These are phyloP conservation scores for Hypoxylon fuscum DNA, from an alignment of 495 filamentous ascomycete species.

Conservation along the genomic window DNA sequence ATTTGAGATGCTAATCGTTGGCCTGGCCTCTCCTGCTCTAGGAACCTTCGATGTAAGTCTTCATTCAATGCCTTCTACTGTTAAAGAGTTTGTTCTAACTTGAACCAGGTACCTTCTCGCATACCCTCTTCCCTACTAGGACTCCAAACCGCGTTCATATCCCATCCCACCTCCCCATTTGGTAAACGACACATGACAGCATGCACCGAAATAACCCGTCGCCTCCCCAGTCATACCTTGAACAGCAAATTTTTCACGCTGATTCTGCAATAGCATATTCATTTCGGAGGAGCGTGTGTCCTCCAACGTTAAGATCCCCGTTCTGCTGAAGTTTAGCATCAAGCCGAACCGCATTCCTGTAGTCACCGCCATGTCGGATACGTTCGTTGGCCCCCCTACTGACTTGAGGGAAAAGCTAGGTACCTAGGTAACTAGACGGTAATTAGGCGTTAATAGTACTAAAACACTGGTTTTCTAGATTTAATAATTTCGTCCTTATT, in stretches of 20 bases:
- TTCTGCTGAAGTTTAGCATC: constrained; percentile 18
- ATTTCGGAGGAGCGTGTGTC: constrained; percentile 23
- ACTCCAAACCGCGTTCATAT: constrained; percentile 2
- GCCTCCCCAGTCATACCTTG: constrained; percentile 9
- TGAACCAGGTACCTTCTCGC: constrained; percentile 6
- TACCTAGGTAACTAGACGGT: constrained; percentile 37
- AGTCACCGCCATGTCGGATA: constrained; percentile 16
- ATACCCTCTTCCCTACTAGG: constrained; percentile 4
- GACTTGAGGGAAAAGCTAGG: constrained; percentile 27
- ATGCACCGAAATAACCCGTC: constrained; percentile 6
- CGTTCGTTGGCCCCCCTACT: constrained; percentile 18
- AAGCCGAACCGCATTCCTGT: constrained; percentile 13
- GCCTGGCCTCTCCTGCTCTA: constrained; percentile 50
- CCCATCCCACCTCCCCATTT: constrained; percentile 9
- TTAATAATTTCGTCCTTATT: constrained; percentile 9
- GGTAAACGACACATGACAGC: constrained; percentile 32
- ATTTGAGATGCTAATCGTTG: constrained; percentile 66
- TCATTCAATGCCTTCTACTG: not conserved
- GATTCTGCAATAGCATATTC: constrained; percentile 41
- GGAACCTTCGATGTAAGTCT: constrained; percentile 47
- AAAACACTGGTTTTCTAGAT: constrained; percentile 35
- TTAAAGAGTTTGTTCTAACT: constrained; percentile 1
- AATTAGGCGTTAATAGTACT: constrained; percentile 40
- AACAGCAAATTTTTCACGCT: constrained; percentile 35
- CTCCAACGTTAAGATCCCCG: constrained; percentile 10